Evolutionary conservation across 2,329 filamentous ascomycete genomes (phyloP), one percentile per base, ranked within the genome.

Genomic region (Fusarium sp.): DNA sequence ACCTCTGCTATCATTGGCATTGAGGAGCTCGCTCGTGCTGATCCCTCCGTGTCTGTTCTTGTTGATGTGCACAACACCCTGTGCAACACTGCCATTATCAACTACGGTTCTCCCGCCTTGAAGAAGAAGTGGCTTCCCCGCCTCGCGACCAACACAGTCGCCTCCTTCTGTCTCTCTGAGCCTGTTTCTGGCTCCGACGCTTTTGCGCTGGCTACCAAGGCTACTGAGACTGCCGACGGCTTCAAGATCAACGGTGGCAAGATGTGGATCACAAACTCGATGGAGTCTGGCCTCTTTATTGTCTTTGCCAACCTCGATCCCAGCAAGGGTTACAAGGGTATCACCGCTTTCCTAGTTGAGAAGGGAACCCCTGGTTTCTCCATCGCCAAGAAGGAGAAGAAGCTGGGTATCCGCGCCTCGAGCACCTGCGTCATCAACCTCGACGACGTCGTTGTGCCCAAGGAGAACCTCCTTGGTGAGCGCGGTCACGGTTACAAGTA

Each of bases 351-450:
- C 82, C 87, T 99, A 71, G 92, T 98, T 48, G 95, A 98, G 85
- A 98, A 98, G 88, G 92, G 88, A 80, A 94, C 91, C 59, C 92
- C 93, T 65, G 97, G 97, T 37, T 98, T 99, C 88, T 92, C 91
- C 71, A 97, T 99, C 80, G 95, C 97, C 45, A 99, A 99, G 91
- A 99, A 99, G 88, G 97, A 99, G 89, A 98, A 98, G 93, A 99
- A 99, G 88, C 92, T 99, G 58, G 97, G 97, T 68, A 99, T 99
- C 86, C 93, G 91, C 81, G 97, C 97, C 64, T 97, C 94, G 86
- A 97, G 94, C 86, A 99, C 97, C 35, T 99, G 97, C 84, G 96
- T 98, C 73, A 89, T 99, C 83, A 98, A 94, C 88, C 97, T 99
- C 79, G 97, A 99, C 84, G 97, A 99, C 80, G 95, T 98, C 62